Percentiles rank a stretch among this genome's conserved stretches.
Evolutionary conservation across 2,329 filamentous ascomycete species (phyloP).

Genomic region (Penicillium sp.): DNA sequence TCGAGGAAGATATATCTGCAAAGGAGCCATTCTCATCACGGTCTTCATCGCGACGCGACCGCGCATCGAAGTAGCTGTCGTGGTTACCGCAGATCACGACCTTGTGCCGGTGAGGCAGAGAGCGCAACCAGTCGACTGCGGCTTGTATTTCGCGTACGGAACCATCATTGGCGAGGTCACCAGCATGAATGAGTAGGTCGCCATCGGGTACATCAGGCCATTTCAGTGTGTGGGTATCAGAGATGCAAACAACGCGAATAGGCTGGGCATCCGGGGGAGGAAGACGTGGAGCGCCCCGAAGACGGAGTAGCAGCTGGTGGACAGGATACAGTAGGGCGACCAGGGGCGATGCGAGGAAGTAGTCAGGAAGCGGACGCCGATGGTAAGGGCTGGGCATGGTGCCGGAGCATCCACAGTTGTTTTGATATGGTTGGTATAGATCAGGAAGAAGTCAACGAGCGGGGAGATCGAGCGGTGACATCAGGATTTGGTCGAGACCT

Average conservation of each 20-base stretch:
- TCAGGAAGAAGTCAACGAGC: constrained; percentile 1
- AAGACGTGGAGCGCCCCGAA: constrained; percentile 62
- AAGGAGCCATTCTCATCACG: constrained; percentile 31
- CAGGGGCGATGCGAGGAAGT: constrained; percentile 63
- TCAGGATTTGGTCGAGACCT: constrained; percentile 8
- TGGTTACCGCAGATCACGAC: constrained; percentile 84
- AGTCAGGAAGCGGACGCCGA: constrained; percentile 52
- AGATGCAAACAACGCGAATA: constrained; percentile 78
- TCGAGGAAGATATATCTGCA: constrained; percentile 31
- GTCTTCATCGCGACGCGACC: constrained; percentile 55
- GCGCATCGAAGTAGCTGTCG: constrained; percentile 74
- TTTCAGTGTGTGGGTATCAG: constrained; percentile 74
- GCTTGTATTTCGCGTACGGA: constrained; percentile 67
- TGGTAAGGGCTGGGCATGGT: constrained; percentile 45
- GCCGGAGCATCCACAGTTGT: background rate
- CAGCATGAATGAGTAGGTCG: constrained; percentile 83
- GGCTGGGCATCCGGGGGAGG: constrained; percentile 51
- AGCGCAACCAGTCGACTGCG: constrained; percentile 77
- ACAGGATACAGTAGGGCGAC: constrained; percentile 57
- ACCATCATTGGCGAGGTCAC: constrained; percentile 73
- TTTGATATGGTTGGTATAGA: background rate
- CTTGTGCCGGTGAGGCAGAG: constrained; percentile 71
- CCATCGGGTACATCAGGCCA: constrained; percentile 55
- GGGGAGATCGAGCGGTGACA: constrained; percentile 12
- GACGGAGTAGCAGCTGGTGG: constrained; percentile 59